Evolutionary conservation across 140 eudicot genomes (phyloP).

Genomic region (Stevia rebaudiana): DNA sequence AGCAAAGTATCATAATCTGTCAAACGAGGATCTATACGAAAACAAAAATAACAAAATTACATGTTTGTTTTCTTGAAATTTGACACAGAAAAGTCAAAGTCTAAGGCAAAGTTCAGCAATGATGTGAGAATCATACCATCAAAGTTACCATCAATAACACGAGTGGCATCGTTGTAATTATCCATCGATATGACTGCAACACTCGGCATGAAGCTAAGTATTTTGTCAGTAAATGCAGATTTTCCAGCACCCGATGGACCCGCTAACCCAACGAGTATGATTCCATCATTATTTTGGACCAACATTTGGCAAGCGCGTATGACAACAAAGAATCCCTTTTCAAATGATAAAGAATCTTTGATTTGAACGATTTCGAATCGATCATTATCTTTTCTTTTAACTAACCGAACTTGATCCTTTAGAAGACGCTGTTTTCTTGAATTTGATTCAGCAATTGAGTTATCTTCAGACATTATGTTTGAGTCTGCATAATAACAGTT

Average conservation of each 20-base stretch:
- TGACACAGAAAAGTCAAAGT: neutral
- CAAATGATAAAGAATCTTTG: slow-evolving; percentile 67
- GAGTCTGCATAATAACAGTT: slow-evolving; percentile 10
- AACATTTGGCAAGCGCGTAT: slow-evolving; percentile 90
- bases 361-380: slow-evolving; percentile 74
- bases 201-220: slow-evolving; percentile 84
- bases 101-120: neutral
- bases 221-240: slow-evolving; percentile 80
- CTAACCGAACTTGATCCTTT: slow-evolving; percentile 80
- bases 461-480: slow-evolving; percentile 50
- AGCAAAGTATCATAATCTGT: slow-evolving; percentile 91
- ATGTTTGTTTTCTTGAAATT: neutral
- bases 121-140: slow-evolving; percentile 52
- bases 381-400: slow-evolving; percentile 57
- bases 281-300: slow-evolving; percentile 83
- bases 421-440: slow-evolving; percentile 57
- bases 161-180: slow-evolving; percentile 85
- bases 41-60: neutral
- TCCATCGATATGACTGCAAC: slow-evolving; percentile 96
- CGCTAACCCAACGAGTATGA: slow-evolving; percentile 73
- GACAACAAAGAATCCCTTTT: slow-evolving; percentile 86
- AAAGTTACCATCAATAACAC: slow-evolving; percentile 84
- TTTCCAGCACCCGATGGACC: slow-evolving; percentile 99
- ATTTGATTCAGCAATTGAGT: slow-evolving; percentile 32
- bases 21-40: slow-evolving; percentile 79